Percentiles rank a stretch among this genome's conserved stretches.
These are phyloP conservation scores for Debaryomyces hansenii DNA, from an alignment of 805 yeast genomes.

Conservation along the genomic window DNA sequence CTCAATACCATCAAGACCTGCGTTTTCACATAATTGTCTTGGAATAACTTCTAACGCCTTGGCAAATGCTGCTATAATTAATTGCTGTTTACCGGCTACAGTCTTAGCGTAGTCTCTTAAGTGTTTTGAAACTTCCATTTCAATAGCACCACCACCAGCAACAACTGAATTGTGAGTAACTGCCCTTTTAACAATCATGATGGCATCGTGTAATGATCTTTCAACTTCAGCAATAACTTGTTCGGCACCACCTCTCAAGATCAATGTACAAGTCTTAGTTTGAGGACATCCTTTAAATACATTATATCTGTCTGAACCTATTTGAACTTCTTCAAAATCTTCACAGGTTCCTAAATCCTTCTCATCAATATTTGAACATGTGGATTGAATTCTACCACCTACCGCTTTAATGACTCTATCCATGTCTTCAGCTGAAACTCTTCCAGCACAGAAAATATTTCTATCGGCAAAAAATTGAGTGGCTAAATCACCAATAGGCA, in stretches of 20 bases:
- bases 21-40: slow-evolving; percentile 96
- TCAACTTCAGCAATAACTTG: slow-evolving; percentile 98
- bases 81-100: slow-evolving; percentile 94
- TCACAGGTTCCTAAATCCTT: slow-evolving; percentile 84
- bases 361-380: slow-evolving; percentile 65
- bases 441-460: slow-evolving; percentile 94
- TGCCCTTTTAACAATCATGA: slow-evolving; percentile 96
- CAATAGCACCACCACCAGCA: slow-evolving; percentile 99
- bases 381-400: slow-evolving; percentile 84
- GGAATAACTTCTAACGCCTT: slow-evolving; percentile 95
- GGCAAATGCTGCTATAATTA: slow-evolving; percentile 89
- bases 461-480: slow-evolving; percentile 98
- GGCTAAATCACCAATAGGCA: slow-evolving; percentile 98
- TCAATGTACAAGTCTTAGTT: slow-evolving; percentile 89
- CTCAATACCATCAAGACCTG: slow-evolving; percentile 98
- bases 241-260: slow-evolving; percentile 96
- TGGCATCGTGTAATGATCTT: slow-evolving; percentile 95
- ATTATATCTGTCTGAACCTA: slow-evolving; percentile 94
- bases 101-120: slow-evolving; percentile 83
- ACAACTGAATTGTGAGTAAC: slow-evolving; percentile 83
- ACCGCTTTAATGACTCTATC: slow-evolving; percentile 90
- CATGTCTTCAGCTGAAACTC: slow-evolving; percentile 88
- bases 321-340: slow-evolving; percentile 86
- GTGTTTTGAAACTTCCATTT: slow-evolving; percentile 91
- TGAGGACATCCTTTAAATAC: slow-evolving; percentile 89